Conservation (phyloP, 1,284 basidiomycete genomes). For the Hymenochaete sp. region DNA sequence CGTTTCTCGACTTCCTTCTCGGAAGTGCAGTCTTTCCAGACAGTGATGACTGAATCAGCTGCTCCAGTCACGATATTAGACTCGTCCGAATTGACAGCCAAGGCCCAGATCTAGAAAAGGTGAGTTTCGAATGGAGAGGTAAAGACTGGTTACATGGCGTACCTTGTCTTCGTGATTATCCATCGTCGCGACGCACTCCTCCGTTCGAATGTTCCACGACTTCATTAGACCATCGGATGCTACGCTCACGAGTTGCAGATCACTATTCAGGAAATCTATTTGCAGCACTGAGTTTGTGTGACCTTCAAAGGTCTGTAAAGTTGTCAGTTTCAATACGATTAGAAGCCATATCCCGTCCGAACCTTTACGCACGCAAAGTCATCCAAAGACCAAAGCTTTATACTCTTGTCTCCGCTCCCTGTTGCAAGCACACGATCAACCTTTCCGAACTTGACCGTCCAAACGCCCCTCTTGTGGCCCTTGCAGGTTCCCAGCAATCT, state of each 20-base stretch:
- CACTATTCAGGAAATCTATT: slow-evolving; percentile 80
- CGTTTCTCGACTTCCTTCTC: slow-evolving; percentile 71
- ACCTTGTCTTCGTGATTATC: slow-evolving; percentile 97
- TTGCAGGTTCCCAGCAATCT: slow-evolving; percentile 82
- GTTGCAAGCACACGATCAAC: slow-evolving; percentile 84
- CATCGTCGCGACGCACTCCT: slow-evolving; percentile 81
- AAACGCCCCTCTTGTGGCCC: slow-evolving; percentile 95
- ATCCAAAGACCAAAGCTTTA: slow-evolving; percentile 90
- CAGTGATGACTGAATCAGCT: slow-evolving; percentile 87
- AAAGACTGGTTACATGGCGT: slow-evolving; percentile 21
- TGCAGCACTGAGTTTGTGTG: slow-evolving; percentile 96
- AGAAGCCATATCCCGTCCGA: slow-evolving; percentile 6
- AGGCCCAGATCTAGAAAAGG: slow-evolving; percentile 75
- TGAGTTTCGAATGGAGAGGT: slow-evolving; percentile 8
- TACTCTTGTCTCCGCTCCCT: slow-evolving; percentile 89
- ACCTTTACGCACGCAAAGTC: slow-evolving; percentile 84
- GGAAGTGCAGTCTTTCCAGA: slow-evolving; percentile 91
- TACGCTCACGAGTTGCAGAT: slow-evolving; percentile 81
- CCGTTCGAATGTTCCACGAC: slow-evolving; percentile 87
- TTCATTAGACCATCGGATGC: slow-evolving; percentile 94
- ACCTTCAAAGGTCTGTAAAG: slow-evolving; percentile 93
- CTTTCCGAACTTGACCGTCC: slow-evolving; percentile 85
- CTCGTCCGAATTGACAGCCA: slow-evolving; percentile 74
- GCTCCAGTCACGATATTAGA: slow-evolving; percentile 82
- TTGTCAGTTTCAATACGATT: too few species aligned